A percentile compares a stretch with the other conserved stretches of the same genome.
phyloP scores from a whole-genome alignment of 2,329 filamentous ascomycete genomes.

The Pseudocercospora musae region DNA sequence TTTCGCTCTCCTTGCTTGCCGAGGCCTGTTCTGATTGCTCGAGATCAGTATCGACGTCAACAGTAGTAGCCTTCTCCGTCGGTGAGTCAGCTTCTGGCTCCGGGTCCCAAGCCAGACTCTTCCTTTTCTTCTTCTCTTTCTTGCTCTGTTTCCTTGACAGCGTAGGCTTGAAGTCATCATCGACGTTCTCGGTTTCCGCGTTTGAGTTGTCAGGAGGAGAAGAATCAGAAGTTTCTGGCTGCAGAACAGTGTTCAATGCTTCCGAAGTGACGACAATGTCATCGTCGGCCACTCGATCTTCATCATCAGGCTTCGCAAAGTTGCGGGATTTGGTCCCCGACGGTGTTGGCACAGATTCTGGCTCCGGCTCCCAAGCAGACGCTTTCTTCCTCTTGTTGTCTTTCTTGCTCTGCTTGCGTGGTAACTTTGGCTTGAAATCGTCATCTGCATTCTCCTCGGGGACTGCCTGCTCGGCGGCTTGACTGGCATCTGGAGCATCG shows the following conservation, averaged over 20 bases:
- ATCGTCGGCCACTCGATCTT: neutral
- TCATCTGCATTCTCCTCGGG: neutral
- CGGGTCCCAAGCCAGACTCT: neutral
- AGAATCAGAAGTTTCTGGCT: neutral
- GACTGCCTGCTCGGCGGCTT: neutral
- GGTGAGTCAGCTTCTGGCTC: neutral
- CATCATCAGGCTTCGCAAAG: neutral
- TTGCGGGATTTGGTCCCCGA: neutral
- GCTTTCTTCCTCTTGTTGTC: slow-evolving; percentile 22
- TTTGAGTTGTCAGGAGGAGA: neutral
- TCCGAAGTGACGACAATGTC: neutral
- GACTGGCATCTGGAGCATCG: neutral
- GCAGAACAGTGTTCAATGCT: neutral
- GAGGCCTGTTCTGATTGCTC: neutral
- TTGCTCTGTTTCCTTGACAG: slow-evolving; percentile 22
- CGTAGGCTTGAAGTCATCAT: slow-evolving; percentile 2
- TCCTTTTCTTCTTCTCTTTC: slow-evolving; percentile 26
- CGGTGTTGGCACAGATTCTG: neutral
- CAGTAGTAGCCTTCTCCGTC: neutral
- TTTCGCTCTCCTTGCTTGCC: neutral
- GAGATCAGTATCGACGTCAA: neutral
- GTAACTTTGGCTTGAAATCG: slow-evolving; percentile 7
- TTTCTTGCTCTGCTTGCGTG: slow-evolving; percentile 26
- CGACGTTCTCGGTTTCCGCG: neutral
- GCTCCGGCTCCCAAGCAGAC: slow-evolving; percentile 1